Base-by-base conservation (phyloP, 352 stramenopile species). In the Phytophthora foliorum region DNA sequence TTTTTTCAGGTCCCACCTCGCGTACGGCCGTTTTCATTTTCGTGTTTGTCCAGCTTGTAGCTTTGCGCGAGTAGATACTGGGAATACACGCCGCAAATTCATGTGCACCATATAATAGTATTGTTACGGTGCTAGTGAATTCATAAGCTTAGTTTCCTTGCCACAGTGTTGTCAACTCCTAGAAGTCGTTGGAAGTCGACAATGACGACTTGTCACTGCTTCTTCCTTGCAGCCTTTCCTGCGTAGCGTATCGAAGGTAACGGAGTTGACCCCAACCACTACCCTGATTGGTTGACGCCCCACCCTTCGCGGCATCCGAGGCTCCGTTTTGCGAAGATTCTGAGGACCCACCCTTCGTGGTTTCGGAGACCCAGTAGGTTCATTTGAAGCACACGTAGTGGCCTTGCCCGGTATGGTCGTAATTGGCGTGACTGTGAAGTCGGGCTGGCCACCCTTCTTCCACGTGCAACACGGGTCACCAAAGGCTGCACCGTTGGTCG, bases 401-500 rank as follows among this genome's bases (percentile, higher is more conserved):
- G 50, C 59, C 39, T 67, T 71, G 22, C 49, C 63, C 49, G 57
- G 56, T 0, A 52, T 48, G 25, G 50, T 69, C 14, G 66, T 74
- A 22, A 75, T 72, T 21, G 62, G 21, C 8, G 70, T 46, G 16
- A 82, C 72, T 1, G 55, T 69, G 45, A 80, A 80, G 41, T 82
- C 72, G 8, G 75, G 54, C 1, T 58, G 75, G 13, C 57, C 75
- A 27, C 65, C 63, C 39, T 67, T 70, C 11, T 69, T 74, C 77
- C 77, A 86, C 31, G 63, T 81, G 72, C 77, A 85, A 51, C 77
- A 85, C 41, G 74, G 74, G 59, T 85, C 77, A 21, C 78, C 77
- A 54, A 86, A 81, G 11, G 70, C 75, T n/a, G 66, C 64, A 29
- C 75, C 75, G 57, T 67, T 74, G 21, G 68, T 74, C 61, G 74